Evolutionary conservation across 805 yeast species (phyloP).

Genomic region (Saturnispora diversa): DNA sequence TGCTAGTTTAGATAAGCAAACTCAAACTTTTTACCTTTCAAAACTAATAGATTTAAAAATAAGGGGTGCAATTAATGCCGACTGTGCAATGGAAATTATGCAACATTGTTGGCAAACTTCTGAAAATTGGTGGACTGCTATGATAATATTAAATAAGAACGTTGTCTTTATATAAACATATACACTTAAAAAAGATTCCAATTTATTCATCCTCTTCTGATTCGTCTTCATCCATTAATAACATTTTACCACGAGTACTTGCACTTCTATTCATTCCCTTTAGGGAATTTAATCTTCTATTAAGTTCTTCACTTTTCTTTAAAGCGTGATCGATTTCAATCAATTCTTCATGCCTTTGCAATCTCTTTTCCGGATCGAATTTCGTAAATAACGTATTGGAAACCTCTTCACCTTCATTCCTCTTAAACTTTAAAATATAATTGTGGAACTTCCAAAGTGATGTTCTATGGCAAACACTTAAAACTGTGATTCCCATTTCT

Average conservation of each 20-base stretch:
- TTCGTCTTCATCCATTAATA: slow-evolving; percentile 23
- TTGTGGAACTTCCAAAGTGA: slow-evolving; percentile 90
- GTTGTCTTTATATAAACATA: slow-evolving; percentile 36
- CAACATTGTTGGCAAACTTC: slow-evolving; percentile 46
- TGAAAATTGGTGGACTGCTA: slow-evolving; percentile 44
- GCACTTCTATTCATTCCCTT: slow-evolving; percentile 23
- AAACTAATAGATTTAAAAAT: slow-evolving; percentile 36
- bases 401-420: slow-evolving; percentile 10
- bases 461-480: slow-evolving; percentile 89
- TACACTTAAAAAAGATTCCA: neutral
- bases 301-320: slow-evolving; percentile 61
- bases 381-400: slow-evolving; percentile 34
- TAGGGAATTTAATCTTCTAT: slow-evolving; percentile 59
- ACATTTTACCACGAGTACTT: slow-evolving; percentile 13
- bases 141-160: slow-evolving; percentile 35
- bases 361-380: slow-evolving; percentile 66
- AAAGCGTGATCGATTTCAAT: slow-evolving; percentile 58
- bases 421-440: slow-evolving; percentile 58
- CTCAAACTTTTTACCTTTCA: slow-evolving; percentile 31
- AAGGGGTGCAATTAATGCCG: slow-evolving; percentile 34
- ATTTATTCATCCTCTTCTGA: neutral
- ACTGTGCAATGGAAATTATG: slow-evolving; percentile 34
- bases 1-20: slow-evolving; percentile 36
- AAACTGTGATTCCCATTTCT: slow-evolving; percentile 64
- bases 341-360: slow-evolving; percentile 71